Evolutionary conservation across 139 green algal genomes (phyloP), one percentile per base, ranked within the genome.

Genomic region (Coelastrella sp.): DNA sequence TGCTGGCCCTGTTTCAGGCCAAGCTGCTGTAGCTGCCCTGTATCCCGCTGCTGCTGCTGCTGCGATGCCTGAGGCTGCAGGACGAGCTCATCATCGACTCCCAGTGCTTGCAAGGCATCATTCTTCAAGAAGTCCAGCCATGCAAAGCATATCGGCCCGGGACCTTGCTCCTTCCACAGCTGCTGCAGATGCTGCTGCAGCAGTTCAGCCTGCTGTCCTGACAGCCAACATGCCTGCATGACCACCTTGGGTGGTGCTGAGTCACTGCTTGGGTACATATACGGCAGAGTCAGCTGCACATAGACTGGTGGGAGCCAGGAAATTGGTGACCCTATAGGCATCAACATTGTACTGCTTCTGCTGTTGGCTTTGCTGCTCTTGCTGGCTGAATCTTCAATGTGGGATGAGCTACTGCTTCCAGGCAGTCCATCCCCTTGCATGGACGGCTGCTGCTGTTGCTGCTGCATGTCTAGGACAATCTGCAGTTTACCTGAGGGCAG

Each of bases 121-220:
- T 34, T 50, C 35, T 90, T 81, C 53, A 96, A 82, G 88, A 89
- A 94, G 64, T 95, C 89, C 5, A 93, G 60, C 92, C 88, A 94
- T 4, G 50, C 71, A 43, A 88, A 94, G 64, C 85, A 77, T 15
- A 92, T 60, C 2, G 90, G 89, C 5, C 89, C 89, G 4, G 81
- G 74, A 17, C 85, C 89, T 37, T 90, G 77, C 77, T 87, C 87
- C 32, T 77, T 13, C 88, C 89, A 94, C 64, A 87, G 57, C 45
- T 71, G 15, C 41, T 41, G 62, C 27, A 94, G 83, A 68, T 71
- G 23, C 0, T 77, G 40, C n/a, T 57, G 37, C 50, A 94, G 81
- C 48, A 59, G 7, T 2, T 53, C 35, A 2, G 43, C 48, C 19
- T 87, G 62, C 21, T 25, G 9, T 3, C 19, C 4, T 4, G 69